Conservation (phyloP, 768 basidiomycete genomes). For the Psilocybe sp. region DNA sequence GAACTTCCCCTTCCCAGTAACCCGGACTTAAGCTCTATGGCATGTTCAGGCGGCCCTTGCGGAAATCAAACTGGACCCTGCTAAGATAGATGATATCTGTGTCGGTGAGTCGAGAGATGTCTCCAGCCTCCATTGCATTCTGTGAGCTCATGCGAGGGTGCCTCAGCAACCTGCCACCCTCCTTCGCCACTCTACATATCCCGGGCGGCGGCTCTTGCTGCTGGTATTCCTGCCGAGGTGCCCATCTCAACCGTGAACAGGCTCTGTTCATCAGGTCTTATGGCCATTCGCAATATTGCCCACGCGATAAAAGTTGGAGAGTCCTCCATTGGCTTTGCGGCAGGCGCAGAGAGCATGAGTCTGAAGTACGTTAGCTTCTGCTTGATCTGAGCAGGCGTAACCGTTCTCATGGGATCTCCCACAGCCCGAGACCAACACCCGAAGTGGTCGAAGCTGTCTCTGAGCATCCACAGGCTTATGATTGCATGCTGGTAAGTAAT, state of each 20-base stretch:
- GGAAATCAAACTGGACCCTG: slow-evolving; percentile 64
- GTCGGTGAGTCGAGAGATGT: slow-evolving; percentile 54
- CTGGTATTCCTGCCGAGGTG: slow-evolving; percentile 83
- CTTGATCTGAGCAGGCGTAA: background rate
- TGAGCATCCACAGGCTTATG: slow-evolving; percentile 60
- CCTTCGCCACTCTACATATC: slow-evolving; percentile 82
- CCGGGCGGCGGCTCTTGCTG: slow-evolving; percentile 81
- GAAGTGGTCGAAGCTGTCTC: slow-evolving; percentile 58
- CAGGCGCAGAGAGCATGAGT: slow-evolving; percentile 83
- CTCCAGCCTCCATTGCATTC: background rate
- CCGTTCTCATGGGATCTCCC: background rate
- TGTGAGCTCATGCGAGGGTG: background rate
- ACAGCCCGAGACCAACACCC: slow-evolving; percentile 74
- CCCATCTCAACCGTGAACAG: slow-evolving; percentile 92
- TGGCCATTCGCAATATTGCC: slow-evolving; percentile 90
- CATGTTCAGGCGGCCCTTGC: slow-evolving; percentile 57
- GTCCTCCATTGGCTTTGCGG: slow-evolving; percentile 82
- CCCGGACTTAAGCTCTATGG: background rate
- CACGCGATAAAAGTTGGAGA: slow-evolving; percentile 84
- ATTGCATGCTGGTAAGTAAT: slow-evolving; percentile 64
- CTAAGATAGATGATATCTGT: slow-evolving; percentile 78
- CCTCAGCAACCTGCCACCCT: slow-evolving; percentile 75
- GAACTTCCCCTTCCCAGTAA: background rate
- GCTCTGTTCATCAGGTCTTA: slow-evolving; percentile 90
- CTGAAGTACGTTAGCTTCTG: slow-evolving; percentile 51